phyloP scores from a whole-genome alignment of 2,329 filamentous ascomycete species.

The Talaromyces albobiverticillius region DNA sequence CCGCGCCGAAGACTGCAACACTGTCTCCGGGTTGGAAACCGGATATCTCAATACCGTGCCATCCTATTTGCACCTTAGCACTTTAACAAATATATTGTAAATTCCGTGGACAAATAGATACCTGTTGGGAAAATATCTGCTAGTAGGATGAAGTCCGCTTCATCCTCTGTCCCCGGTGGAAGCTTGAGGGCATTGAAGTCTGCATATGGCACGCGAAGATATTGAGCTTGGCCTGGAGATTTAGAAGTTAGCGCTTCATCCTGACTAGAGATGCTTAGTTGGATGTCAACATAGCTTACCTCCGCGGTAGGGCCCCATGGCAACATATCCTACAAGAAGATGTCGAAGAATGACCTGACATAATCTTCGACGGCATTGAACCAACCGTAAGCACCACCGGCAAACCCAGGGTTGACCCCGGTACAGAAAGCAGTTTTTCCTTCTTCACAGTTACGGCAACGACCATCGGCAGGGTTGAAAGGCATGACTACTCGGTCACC shows the following conservation, averaged over 20 bases:
- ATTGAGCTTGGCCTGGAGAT: conserved; percentile 55
- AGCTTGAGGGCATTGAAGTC: conserved; percentile 65
- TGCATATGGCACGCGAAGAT: conserved; percentile 62
- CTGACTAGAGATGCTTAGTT: too few relatives aligned
- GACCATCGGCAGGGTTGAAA: conserved; percentile 63
- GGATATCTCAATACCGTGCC: conserved; percentile 34
- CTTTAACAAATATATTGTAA: too few relatives aligned
- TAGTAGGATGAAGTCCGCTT: conserved; percentile 44
- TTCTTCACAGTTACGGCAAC: conserved; percentile 64
- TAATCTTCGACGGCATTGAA: too few relatives aligned
- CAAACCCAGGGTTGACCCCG: conserved; percentile 60
- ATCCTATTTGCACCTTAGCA: conserved; percentile 24
- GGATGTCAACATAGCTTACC: too few relatives aligned
- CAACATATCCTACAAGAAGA: conserved; percentile 51
- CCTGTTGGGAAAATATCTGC: conserved; percentile 39
- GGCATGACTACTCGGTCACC: conserved; percentile 64
- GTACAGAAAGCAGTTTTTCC: conserved; percentile 65
- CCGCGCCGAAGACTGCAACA: conserved; percentile 62
- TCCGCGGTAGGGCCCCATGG: conserved; percentile 45
- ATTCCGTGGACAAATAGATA: neutral
- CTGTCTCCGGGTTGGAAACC: conserved; percentile 49
- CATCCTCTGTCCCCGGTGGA: conserved; percentile 59
- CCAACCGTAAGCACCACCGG: conserved; percentile 54
- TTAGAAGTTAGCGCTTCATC: too few relatives aligned
- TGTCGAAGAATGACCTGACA: too few relatives aligned